Evolutionary conservation across 2,329 filamentous ascomycete genomes (phyloP).

Genomic region (Byssothecium circinans): DNA sequence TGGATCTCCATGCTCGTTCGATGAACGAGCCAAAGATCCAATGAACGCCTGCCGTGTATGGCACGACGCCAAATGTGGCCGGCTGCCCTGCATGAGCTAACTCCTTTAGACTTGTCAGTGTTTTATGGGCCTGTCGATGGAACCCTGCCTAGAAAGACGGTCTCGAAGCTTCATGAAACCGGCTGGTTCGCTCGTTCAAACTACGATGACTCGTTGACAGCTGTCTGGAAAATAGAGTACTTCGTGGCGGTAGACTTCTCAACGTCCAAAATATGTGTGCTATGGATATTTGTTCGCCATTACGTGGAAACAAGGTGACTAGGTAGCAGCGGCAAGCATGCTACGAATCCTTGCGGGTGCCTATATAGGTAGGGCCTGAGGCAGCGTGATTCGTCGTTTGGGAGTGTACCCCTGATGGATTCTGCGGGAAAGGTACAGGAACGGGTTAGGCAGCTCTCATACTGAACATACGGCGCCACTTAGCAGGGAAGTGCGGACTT

Average conservation of each 20-base stretch:
- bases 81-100: constrained; percentile 22
- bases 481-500: constrained; percentile 34
- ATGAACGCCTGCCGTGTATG: constrained; percentile 17
- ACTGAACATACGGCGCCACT: constrained; percentile 9
- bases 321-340: too few species aligned
- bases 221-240: neutral
- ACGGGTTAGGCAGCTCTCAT: neutral
- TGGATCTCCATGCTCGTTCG: constrained; percentile 25
- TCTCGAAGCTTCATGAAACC: constrained; percentile 1
- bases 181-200: neutral
- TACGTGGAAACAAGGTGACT: too few species aligned
- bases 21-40: constrained; percentile 23
- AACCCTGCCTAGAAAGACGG: constrained; percentile 6
- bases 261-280: too few species aligned
- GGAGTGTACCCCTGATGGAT: neutral
- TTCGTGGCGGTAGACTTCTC: too few species aligned
- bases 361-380: too few species aligned
- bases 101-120: constrained; percentile 21
- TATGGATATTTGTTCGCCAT: too few species aligned
- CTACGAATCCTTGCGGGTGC: too few species aligned
- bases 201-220: neutral
- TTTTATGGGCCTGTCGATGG: constrained; percentile 23
- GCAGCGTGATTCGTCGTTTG: neutral
- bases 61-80: constrained; percentile 27
- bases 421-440: neutral